Base-by-base conservation (phyloP, 148 eudicot genomes). In the Cornus kousa region DNA sequence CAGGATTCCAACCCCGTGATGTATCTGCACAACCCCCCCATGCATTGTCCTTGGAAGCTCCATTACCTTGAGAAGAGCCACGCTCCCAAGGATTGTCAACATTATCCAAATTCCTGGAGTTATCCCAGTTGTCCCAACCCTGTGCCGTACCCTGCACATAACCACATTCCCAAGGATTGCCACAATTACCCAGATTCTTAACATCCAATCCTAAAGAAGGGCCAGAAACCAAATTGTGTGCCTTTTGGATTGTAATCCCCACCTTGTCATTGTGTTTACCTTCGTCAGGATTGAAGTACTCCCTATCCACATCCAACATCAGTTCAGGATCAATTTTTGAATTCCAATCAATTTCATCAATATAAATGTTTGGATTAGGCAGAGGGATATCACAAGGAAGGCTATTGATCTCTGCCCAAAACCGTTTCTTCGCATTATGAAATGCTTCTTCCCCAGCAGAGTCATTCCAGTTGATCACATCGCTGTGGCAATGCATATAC, bases 381-480 rank as follows among this genome's bases (percentile, higher is more conserved):
- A 68, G 33, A 22, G 78, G 82, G 35, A 80, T 69, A 50, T 85
- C 84, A 83, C 74, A 78, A 37, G 86, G 86, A 24, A 82, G 80
- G 68, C 87, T 83, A 79, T 91, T 85, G 19, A 89, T 73, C 69
- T 84, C 84, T 9, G 89, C 87, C 85, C 87, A 82, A 88, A 88
- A 94, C 22, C 85, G 84, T 53, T 82, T 75, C 74, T 94, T 91
- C 3, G 97, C 91, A 64, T 80, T 81, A 73, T 16, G 66, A 53
- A 94, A 90, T 59, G 93, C 90, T 60, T 91, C 95, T 87, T 91
- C 74, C 5, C 82, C 89, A 22, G 92, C 93, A 48, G 91, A 85
- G 83, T 89, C 95, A 68, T 90, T 87, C 97, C 98, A 92, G 50
- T 81, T 78, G 37, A 88, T 68, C 37, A 92, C 82, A 74, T 76